Conservation (phyloP, 1,284 basidiomycete species). For the Sanghuangporus weigelae region DNA sequence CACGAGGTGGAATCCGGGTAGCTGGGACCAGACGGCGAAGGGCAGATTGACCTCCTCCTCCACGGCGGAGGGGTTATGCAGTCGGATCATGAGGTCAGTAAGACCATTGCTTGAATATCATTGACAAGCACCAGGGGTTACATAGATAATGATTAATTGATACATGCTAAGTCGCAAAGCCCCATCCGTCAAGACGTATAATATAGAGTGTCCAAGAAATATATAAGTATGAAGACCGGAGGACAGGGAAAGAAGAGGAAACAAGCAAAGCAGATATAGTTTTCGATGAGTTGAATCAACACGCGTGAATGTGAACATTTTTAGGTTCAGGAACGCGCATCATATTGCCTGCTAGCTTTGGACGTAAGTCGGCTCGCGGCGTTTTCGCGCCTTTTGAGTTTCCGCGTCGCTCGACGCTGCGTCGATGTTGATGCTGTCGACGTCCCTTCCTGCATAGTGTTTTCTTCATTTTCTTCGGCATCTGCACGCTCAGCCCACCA, state of each 20-base stretch:
- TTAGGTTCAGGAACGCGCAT: background rate
- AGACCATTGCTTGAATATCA: background rate
- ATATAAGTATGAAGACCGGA: background rate
- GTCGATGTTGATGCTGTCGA: background rate
- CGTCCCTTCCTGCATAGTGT: background rate
- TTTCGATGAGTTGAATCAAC: background rate
- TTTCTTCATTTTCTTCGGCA: constrained; percentile 20
- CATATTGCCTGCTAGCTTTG: background rate
- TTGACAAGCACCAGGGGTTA: background rate
- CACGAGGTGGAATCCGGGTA: background rate
- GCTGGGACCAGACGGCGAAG: background rate
- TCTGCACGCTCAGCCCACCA: constrained; percentile 75
- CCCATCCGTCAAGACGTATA: background rate
- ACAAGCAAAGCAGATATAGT: background rate
- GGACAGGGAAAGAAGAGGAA: background rate
- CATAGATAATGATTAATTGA: background rate
- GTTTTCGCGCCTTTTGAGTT: constrained; percentile 9
- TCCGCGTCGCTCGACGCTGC: constrained; percentile 6
- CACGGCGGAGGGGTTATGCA: too few relatives aligned
- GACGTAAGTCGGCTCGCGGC: constrained; percentile 22
- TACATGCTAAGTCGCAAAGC: background rate
- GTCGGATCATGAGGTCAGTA: too few relatives aligned
- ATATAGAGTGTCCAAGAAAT: background rate
- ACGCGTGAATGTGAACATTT: background rate
- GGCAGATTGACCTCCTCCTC: background rate